These are phyloP conservation scores for Claviceps fusiformis DNA, from an alignment of 2,329 filamentous ascomycete species.

Conservation along the genomic window DNA sequence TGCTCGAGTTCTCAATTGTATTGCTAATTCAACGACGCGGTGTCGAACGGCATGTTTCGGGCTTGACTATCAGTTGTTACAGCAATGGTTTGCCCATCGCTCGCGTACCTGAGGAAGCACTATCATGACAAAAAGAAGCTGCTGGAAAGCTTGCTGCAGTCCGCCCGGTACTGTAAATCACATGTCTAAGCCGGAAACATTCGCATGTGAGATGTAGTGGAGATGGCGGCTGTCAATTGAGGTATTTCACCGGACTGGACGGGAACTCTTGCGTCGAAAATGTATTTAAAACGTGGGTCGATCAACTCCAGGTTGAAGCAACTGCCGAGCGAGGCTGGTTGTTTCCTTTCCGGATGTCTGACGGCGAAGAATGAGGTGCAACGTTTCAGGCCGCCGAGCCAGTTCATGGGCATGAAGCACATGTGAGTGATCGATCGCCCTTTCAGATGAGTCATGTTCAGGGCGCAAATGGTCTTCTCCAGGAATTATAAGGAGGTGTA, in stretches of 20 bases:
- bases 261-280: too few relatives aligned
- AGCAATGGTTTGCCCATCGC: too few relatives aligned
- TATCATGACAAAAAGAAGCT: too few relatives aligned
- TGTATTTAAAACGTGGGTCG: conserved; percentile 7
- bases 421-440: conserved; percentile 33
- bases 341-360: conserved; percentile 68
- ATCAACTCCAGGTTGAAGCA: conserved; percentile 48
- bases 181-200: conserved; percentile 29
- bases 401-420: conserved; percentile 57
- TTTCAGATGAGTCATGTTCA: neutral
- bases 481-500: too few relatives aligned
- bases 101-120: too few relatives aligned
- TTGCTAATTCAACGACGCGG: too few relatives aligned
- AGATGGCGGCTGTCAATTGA: conserved; percentile 60
- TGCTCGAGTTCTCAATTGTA: too few relatives aligned
- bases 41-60: too few relatives aligned
- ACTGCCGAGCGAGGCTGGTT: conserved; percentile 62
- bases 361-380: conserved; percentile 47
- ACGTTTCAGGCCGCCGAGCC: conserved; percentile 46
- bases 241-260: conserved; percentile 52
- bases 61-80: too few relatives aligned
- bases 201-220: conserved; percentile 41
- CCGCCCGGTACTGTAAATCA: too few relatives aligned
- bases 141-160: too few relatives aligned
- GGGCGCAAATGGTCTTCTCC: too few relatives aligned